Evolutionary conservation across 2,329 filamentous ascomycete genomes (phyloP).

Genomic region (Ophiostoma pallidulum): DNA sequence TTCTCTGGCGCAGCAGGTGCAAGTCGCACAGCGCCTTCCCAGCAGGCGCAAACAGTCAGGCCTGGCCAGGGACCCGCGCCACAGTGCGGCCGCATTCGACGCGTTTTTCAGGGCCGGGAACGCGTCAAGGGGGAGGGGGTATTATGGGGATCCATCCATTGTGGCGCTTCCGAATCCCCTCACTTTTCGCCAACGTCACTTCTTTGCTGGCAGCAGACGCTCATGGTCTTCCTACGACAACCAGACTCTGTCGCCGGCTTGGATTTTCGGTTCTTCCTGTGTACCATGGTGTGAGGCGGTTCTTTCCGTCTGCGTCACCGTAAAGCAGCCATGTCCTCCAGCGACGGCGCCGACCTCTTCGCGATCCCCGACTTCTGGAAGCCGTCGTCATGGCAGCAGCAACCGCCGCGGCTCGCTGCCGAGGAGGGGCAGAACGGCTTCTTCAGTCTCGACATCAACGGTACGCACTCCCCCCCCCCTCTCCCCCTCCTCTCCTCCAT

Average conservation of each 20-base stretch:
- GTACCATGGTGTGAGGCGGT: background rate
- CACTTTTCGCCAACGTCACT: conserved; percentile 9
- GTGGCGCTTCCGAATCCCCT: conserved; percentile 1
- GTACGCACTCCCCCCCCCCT: too few species aligned
- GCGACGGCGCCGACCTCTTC: conserved; percentile 46
- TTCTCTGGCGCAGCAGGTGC: too few species aligned
- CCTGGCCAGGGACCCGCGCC: background rate
- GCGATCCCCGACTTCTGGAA: conserved; percentile 53
- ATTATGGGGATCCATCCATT: background rate
- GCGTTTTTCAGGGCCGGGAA: conserved; percentile 3
- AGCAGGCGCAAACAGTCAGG: too few species aligned
- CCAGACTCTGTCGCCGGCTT: conserved; percentile 1
- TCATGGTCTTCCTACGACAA: background rate
- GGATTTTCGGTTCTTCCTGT: background rate
- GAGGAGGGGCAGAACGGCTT: conserved; percentile 22
- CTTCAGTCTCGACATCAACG: conserved; percentile 33
- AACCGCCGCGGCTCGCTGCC: conserved; percentile 7
- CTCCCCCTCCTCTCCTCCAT: background rate
- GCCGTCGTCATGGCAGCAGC: conserved; percentile 40
- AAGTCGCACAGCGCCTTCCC: too few species aligned
- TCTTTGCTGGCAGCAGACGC: background rate
- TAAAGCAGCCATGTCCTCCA: conserved; percentile 11
- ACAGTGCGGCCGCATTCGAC: conserved; percentile 2
- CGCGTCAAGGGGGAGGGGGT: conserved; percentile 8
- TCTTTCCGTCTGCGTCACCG: background rate